phyloP scores from a whole-genome alignment of 805 yeast genomes.

The Kuraishia molischiana region DNA sequence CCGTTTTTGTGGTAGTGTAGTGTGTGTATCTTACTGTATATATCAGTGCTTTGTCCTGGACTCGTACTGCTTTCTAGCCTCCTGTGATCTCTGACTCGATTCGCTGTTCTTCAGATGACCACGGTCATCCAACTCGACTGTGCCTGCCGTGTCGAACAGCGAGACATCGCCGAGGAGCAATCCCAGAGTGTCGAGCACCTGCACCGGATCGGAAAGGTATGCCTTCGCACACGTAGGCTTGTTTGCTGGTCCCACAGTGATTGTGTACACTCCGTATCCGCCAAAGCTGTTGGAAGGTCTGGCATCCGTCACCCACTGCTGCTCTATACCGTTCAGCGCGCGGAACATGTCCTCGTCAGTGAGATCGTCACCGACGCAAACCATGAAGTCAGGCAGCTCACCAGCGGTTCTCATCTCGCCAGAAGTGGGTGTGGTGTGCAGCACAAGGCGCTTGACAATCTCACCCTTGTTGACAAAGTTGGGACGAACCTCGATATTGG shows the following conservation, averaged over 20 bases:
- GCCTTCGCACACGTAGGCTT: constrained; percentile 80
- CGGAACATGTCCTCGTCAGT: constrained; percentile 98
- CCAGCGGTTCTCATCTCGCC: constrained; percentile 28
- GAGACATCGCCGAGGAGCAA: constrained; percentile 72
- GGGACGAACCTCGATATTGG: constrained; percentile 96
- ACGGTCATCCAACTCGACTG: constrained; percentile 66
- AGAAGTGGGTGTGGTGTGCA: constrained; percentile 48
- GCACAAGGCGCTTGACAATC: constrained; percentile 73
- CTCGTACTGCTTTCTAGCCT: constrained; percentile 24
- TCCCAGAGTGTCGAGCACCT: constrained; percentile 79
- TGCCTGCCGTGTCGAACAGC: constrained; percentile 67
- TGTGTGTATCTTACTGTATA: too few species aligned
- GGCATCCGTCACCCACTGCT: constrained; percentile 33
- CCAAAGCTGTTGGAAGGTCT: constrained; percentile 35
- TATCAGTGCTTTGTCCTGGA: too few species aligned
- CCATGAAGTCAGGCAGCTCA: constrained; percentile 68
- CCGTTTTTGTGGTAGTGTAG: too few species aligned
- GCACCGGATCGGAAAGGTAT: constrained; percentile 74
- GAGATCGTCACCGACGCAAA: constrained; percentile 91
- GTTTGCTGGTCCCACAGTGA: constrained; percentile 88
- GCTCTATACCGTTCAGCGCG: constrained; percentile 57
- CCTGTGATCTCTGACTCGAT: constrained; percentile 29
- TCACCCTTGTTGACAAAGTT: constrained; percentile 93
- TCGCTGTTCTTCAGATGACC: constrained; percentile 53
- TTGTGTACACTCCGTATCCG: constrained; percentile 64